Percentiles rank a stretch among this genome's conserved stretches.
Evolutionary conservation across 2,329 filamentous ascomycete genomes (phyloP).

Genomic region (Ophiostoma angusticollis): DNA sequence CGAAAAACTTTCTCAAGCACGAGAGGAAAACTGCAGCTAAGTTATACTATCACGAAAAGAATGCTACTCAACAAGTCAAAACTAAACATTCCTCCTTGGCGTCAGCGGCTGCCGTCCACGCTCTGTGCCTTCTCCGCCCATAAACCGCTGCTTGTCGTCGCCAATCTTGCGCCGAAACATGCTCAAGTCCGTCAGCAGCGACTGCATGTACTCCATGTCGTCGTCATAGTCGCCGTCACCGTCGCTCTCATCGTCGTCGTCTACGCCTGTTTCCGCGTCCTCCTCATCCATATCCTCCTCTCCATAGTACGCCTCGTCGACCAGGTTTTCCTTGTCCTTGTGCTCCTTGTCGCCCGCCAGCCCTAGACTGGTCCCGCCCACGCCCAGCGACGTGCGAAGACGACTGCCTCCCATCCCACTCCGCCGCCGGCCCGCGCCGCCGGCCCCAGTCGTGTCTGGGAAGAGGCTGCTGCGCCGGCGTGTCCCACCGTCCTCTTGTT

Average conservation of each 20-base stretch:
- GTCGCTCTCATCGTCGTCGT: conserved; percentile 46
- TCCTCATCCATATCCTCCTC: conserved; percentile 16
- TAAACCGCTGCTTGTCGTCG: conserved; percentile 63
- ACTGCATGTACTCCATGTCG: conserved; percentile 60
- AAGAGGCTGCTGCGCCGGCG: conserved; percentile 6
- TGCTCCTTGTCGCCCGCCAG: conserved; percentile 8
- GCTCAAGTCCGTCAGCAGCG: conserved; percentile 65
- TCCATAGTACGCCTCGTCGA: conserved; percentile 17
- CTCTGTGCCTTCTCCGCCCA: conserved; percentile 41
- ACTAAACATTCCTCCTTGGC: conserved; percentile 28
- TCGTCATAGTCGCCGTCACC: conserved; percentile 30
- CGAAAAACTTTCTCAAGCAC: too few relatives aligned
- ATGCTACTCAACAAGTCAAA: too few relatives aligned
- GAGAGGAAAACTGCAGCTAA: too few relatives aligned
- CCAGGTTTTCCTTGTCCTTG: conserved; percentile 19
- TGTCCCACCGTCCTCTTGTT: background rate
- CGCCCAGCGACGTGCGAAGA: conserved; percentile 10
- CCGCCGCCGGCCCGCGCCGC: conserved; percentile 13
- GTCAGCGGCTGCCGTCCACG: conserved; percentile 37
- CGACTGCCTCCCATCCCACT: conserved; percentile 6
- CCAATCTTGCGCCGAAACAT: conserved; percentile 76
- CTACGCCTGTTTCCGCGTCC: conserved; percentile 32
- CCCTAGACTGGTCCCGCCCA: background rate
- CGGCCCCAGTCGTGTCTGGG: conserved; percentile 1
- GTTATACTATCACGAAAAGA: too few relatives aligned